Base-by-base conservation (phyloP, 139 green algal species). In the Spirogloea muscicola region DNA sequence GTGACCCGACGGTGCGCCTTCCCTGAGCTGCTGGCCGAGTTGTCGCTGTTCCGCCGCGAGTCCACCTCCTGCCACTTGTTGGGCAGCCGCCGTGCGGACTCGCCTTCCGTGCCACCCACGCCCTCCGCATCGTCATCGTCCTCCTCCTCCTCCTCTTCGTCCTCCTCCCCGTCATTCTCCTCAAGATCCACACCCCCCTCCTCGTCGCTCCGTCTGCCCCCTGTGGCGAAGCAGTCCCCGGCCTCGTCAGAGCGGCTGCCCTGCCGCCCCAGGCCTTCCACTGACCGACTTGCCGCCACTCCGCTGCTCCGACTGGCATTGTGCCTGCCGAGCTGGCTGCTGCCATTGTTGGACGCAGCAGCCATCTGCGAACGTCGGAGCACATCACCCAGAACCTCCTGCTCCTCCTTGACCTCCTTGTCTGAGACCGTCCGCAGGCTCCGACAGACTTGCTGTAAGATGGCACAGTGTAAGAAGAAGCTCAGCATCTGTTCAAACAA, bases 351-450 rank as follows among this genome's bases (percentile, higher is more conserved):
- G n/a, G n/a, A n/a, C n/a, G n/a, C n/a, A n/a, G n/a, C n/a, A n/a
- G n/a, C n/a, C n/a, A n/a, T n/a, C n/a, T n/a, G n/a, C n/a, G n/a
- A n/a, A n/a, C n/a, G n/a, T n/a, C n/a, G n/a, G n/a, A n/a, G n/a
- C n/a, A n/a, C n/a, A n/a, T n/a, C n/a, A n/a, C n/a, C n/a, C n/a
- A n/a, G n/a, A n/a, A n/a, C n/a, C n/a, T n/a, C n/a, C n/a, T 57
- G 52, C 46, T 74, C 52, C 21, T 74, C 64, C 5, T 74, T 21
- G 18, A 76, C 25, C 67, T 76, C 67, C n/a, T 9, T 52, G 29
- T 76, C 52, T 33, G 25, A 76, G 0, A 80, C 63, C 2, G 72
- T 74, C 18, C 67, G 37, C 9, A 82, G 68, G 29, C 34, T 65
- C 10, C 66, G 38, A 18, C 74, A 82, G 7, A 34, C 36, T 33